These are phyloP conservation scores for Aspergillus uvarum DNA, from an alignment of 2,329 filamentous ascomycete genomes.

Conservation along the genomic window DNA sequence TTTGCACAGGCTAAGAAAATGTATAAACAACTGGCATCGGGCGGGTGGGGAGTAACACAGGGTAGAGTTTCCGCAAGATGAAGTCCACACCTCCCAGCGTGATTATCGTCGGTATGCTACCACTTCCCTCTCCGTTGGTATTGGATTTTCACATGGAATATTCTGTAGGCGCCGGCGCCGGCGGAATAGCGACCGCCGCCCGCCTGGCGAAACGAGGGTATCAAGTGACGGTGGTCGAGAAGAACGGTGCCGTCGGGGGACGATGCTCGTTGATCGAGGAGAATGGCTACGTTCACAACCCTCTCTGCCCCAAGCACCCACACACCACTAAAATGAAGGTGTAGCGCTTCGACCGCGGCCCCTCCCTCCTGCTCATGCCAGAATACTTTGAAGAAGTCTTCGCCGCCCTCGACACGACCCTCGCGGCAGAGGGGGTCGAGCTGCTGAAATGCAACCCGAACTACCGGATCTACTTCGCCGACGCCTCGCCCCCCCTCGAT, in stretches of 20 bases:
- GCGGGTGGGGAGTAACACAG: no score
- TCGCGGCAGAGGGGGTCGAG: conserved; percentile 65
- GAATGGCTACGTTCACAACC: conserved; percentile 53
- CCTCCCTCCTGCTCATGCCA: conserved; percentile 70
- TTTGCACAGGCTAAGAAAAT: background rate
- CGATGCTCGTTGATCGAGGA: conserved; percentile 66
- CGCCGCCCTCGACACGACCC: conserved; percentile 64
- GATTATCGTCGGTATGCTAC: background rate
- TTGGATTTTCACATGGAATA: background rate
- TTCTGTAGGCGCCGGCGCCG: conserved; percentile 63
- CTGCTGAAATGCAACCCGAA: conserved; percentile 73
- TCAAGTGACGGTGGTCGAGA: conserved; percentile 73
- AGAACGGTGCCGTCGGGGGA: conserved; percentile 71
- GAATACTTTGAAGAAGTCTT: conserved; percentile 70
- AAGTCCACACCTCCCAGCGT: background rate
- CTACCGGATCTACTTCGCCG: conserved; percentile 72
- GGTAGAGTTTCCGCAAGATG: background rate
- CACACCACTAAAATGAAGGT: background rate
- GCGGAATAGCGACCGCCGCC: conserved; percentile 69
- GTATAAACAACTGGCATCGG: background rate
- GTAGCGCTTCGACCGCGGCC: conserved; percentile 71
- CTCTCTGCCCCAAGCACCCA: background rate
- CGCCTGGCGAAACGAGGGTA: conserved; percentile 70
- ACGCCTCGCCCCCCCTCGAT: conserved; percentile 54
- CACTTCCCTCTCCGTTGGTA: background rate